Base-by-base conservation (phyloP, 228 moss, liverwort and hornwort genomes). In the Sphagnum fallax region DNA sequence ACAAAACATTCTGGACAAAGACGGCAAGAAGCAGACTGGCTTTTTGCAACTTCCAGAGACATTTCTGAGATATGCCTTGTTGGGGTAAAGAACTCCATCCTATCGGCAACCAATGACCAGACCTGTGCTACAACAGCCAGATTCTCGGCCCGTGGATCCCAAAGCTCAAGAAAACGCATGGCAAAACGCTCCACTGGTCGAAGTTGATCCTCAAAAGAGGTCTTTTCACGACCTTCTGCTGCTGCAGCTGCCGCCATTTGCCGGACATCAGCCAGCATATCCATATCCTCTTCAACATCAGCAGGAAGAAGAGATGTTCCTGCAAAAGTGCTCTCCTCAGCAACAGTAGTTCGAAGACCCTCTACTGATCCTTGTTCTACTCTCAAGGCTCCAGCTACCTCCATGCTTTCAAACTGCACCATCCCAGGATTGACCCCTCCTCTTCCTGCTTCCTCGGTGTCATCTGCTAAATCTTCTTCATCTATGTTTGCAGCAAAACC, bases 181-280 rank as follows among this genome's bases (percentile, higher is more conserved):
- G 97, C 93, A 67, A 93, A 97, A 74, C 93, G 87, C 76, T 97
- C 97, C 47, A 97, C 85, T 48, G 97, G 93, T 58, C 83, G 88
- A 72, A 97, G 71, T 66, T 93, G 97, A 76, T 93, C 91, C 70
- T 93, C 97, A 74, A 97, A 97, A 7, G 91, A 93, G 32, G 66
- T 82, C 61, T 90, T 90, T 48, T 89, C 93, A 53, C 85, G 84
- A 4, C 97, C 93, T 62, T 91, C 87, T 6, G 97, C 93, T 63
- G 91, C 91, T 18, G 92, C 96, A 53, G 91, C 92, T 0, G 92
- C 96, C 53, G 97, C 97, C 97, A 97, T 97, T 79, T 97, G 87
- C 70, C 90, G 89, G n/a, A 93, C 97, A 80, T 97, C 93, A 47
- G 97, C 91, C 6, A 97, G 68, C 93, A 97, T 97, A 67, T 97